Conservation (phyloP, 2,329 filamentous ascomycete genomes). For the Phaeosphaeria sp. region DNA sequence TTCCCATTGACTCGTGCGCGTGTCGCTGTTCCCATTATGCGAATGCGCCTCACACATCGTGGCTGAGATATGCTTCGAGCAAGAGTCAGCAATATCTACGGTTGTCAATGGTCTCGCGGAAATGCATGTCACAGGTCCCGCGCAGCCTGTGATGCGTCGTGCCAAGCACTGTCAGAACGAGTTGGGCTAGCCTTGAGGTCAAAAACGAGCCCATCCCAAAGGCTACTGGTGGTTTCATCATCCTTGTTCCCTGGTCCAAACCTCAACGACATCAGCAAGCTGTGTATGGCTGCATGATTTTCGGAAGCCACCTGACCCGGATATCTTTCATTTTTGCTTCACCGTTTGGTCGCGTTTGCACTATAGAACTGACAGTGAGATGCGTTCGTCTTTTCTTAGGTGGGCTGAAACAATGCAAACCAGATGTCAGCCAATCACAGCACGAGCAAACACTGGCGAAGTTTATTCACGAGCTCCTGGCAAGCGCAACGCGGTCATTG, state of each 20-base stretch:
- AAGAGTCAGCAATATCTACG: not conserved
- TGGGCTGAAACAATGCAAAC: not conserved
- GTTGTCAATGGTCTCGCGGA: not conserved
- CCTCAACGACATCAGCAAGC: slow-evolving; percentile 8
- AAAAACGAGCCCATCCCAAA: slow-evolving; percentile 14
- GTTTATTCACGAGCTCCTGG: not conserved
- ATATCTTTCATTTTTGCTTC: not conserved
- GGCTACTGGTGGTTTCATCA: slow-evolving; percentile 10
- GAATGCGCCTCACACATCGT: not conserved
- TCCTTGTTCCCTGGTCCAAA: slow-evolving; percentile 16
- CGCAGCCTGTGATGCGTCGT: not conserved
- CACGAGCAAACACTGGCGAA: not conserved
- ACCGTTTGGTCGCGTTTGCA: not conserved
- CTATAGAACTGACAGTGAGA: not conserved
- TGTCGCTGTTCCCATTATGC: not conserved
- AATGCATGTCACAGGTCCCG: slow-evolving; percentile 1
- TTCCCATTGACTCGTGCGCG: not conserved
- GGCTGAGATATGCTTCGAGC: not conserved
- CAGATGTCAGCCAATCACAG: not conserved
- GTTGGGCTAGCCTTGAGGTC: slow-evolving; percentile 2
- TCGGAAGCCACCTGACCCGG: not conserved
- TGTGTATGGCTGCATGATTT: slow-evolving; percentile 8
- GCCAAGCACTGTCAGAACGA: slow-evolving; percentile 18
- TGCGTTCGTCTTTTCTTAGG: not conserved
- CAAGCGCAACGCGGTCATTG: not conserved